These are phyloP conservation scores for Epichloe hybrida DNA, from an alignment of 2,329 filamentous ascomycete genomes.

Conservation along the genomic window DNA sequence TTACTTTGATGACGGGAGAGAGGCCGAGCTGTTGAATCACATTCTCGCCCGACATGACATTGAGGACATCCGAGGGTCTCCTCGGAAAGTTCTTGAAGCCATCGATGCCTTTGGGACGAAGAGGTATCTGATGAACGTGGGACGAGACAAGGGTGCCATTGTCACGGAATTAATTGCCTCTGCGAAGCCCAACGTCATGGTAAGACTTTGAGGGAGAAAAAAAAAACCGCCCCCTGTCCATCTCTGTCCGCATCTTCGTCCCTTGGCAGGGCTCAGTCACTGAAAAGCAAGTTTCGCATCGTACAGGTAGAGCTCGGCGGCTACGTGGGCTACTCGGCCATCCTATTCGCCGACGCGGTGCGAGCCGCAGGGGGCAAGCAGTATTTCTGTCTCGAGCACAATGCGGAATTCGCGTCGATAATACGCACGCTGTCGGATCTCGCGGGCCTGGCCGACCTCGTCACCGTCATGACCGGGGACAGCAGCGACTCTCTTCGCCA, in stretches of 20 bases:
- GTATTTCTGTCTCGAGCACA: slow-evolving; percentile 62
- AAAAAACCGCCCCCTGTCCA: too few relatives aligned
- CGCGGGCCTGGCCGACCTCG: slow-evolving; percentile 56
- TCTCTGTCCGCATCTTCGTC: neutral
- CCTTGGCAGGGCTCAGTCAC: neutral
- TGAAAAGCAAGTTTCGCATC: neutral
- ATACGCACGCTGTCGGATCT: slow-evolving; percentile 57
- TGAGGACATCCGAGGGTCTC: slow-evolving; percentile 49
- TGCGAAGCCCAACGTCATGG: slow-evolving; percentile 53
- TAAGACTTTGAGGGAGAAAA: neutral
- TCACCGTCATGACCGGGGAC: slow-evolving; percentile 57
- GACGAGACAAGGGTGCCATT: slow-evolving; percentile 59
- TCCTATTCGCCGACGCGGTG: slow-evolving; percentile 58
- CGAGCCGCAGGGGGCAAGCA: slow-evolving; percentile 47
- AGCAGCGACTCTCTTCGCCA: slow-evolving; percentile 51
- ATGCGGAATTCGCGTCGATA: slow-evolving; percentile 60
- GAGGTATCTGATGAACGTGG: slow-evolving; percentile 64
- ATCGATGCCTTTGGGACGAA: slow-evolving; percentile 50
- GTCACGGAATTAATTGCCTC: slow-evolving; percentile 55
- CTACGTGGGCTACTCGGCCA: slow-evolving; percentile 70
- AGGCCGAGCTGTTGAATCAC: slow-evolving; percentile 59
- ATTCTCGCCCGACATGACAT: slow-evolving; percentile 49
- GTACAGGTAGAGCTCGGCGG: slow-evolving; percentile 54
- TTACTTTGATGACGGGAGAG: slow-evolving; percentile 56
- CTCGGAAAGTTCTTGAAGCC: slow-evolving; percentile 47